A percentile compares a stretch with the other conserved stretches of the same genome.
These are phyloP conservation scores for Dioszegia aurantiaca DNA, from an alignment of 768 basidiomycete species.

Conservation along the genomic window DNA sequence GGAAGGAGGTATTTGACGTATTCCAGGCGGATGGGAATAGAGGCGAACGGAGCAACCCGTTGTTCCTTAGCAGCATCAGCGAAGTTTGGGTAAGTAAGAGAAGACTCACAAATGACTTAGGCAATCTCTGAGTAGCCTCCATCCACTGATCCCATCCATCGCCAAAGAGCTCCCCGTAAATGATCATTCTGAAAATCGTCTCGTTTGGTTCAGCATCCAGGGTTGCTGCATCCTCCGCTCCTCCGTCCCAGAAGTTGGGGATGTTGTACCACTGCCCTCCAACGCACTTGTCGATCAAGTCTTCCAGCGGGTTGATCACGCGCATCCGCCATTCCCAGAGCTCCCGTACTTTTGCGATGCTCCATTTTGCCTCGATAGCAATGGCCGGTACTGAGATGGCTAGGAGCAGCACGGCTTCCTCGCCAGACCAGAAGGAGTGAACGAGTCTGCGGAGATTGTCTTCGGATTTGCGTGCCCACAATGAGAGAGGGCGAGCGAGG, in stretches of 20 bases:
- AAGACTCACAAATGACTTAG: not conserved
- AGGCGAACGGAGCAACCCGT: not conserved
- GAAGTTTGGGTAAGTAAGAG: not conserved
- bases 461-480: not conserved
- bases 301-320: constrained; percentile 9
- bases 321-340: constrained; percentile 7
- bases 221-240: constrained; percentile 15
- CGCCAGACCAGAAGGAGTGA: not conserved
- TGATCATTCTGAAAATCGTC: constrained; percentile 9
- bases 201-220: constrained; percentile 11
- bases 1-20: constrained; percentile 14
- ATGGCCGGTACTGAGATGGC: not conserved
- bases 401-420: constrained; percentile 11
- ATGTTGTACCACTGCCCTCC: constrained; percentile 18
- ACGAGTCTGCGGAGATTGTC: constrained; percentile 10
- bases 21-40: constrained; percentile 3
- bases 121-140: not conserved
- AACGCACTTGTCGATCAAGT: constrained; percentile 18
- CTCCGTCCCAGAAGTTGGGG: constrained; percentile 20
- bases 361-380: constrained; percentile 8
- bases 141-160: constrained; percentile 4
- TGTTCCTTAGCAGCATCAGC: not conserved
- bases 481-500: constrained; percentile 6
- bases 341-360: not conserved
- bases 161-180: constrained; percentile 19